A percentile compares a stretch with the other conserved stretches of the same genome.
Evolutionary conservation across 208 protist genomes (phyloP).

Genomic region (Leishmania turanica): DNA sequence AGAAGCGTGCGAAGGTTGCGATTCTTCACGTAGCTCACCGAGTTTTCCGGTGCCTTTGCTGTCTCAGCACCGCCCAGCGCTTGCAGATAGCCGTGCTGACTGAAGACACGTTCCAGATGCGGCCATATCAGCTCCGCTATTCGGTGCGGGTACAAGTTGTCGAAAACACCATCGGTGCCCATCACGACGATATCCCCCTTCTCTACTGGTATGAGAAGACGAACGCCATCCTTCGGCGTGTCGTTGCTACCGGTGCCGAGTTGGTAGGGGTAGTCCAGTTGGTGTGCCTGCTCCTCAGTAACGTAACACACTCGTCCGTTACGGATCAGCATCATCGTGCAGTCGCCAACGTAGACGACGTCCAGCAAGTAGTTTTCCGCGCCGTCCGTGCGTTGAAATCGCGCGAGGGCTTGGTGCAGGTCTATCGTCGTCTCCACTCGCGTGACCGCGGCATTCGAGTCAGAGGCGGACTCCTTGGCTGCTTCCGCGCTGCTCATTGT

Average conservation of each 20-base stretch:
- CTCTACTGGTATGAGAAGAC: constrained; percentile 49
- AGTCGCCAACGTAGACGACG: constrained; percentile 71
- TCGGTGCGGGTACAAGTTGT: constrained; percentile 60
- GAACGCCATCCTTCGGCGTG: constrained; percentile 42
- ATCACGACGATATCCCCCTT: constrained; percentile 66
- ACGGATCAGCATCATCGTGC: constrained; percentile 57
- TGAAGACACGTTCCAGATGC: constrained; percentile 31
- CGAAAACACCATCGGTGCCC: constrained; percentile 76
- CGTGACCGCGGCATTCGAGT: background rate
- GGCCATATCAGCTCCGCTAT: constrained; percentile 53
- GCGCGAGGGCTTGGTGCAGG: constrained; percentile 7
- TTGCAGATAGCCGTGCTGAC: constrained; percentile 26
- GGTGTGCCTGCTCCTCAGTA: constrained; percentile 62
- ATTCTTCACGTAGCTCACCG: constrained; percentile 5
- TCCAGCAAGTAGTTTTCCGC: constrained; percentile 52
- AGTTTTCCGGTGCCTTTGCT: background rate
- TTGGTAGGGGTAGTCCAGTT: constrained; percentile 72
- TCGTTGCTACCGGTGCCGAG: constrained; percentile 66
- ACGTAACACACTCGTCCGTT: constrained; percentile 45
- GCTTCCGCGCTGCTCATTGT: background rate
- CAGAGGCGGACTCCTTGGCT: background rate
- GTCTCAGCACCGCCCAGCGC: background rate
- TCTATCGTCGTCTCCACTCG: constrained; percentile 11
- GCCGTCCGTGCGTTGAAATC: constrained; percentile 8
- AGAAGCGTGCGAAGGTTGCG: constrained; percentile 30